Percentiles rank a stretch among this genome's conserved stretches.
These are phyloP conservation scores for Reticulascus tulasneorum DNA, from an alignment of 2,329 filamentous ascomycete species.

Conservation along the genomic window DNA sequence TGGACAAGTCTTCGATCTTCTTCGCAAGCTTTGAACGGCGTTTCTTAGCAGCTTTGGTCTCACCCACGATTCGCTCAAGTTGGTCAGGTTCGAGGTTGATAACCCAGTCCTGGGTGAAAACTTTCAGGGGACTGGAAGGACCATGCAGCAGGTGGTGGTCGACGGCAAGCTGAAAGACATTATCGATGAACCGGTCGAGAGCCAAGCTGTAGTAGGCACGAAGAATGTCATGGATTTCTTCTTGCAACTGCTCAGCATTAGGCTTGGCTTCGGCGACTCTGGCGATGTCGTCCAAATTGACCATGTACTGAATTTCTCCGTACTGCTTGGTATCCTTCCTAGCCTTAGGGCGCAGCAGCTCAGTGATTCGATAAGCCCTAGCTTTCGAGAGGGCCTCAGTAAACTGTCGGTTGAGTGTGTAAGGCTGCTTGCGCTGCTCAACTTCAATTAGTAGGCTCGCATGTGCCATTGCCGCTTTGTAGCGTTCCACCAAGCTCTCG, in stretches of 20 bases:
- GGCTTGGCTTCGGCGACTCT: conserved; percentile 9
- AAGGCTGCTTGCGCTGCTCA: too few relatives aligned
- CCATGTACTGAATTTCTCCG: conserved; percentile 6
- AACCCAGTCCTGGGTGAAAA: conserved; percentile 28
- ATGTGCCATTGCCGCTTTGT: conserved; percentile 44
- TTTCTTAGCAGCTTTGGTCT: conserved; percentile 1
- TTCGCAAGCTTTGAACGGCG: conserved; percentile 2
- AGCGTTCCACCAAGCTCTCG: conserved; percentile 40
- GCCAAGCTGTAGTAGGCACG: conserved; percentile 29
- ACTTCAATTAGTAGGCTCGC: conserved; percentile 47
- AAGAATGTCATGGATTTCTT: conserved; percentile 27
- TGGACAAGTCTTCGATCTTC: conserved; percentile 2
- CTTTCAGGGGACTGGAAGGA: conserved; percentile 18
- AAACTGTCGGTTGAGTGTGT: too few relatives aligned
- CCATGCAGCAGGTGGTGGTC: conserved; percentile 22
- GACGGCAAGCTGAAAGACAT: conserved; percentile 27
- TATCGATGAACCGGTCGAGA: conserved; percentile 28
- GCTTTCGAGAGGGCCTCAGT: too few relatives aligned
- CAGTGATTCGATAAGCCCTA: too few relatives aligned
- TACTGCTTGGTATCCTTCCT: too few relatives aligned
- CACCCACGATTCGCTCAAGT: conserved; percentile 12
- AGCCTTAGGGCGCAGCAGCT: too few relatives aligned
- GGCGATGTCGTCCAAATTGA: conserved; percentile 14
- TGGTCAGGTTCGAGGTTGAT: conserved; percentile 16
- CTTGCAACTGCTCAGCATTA: conserved; percentile 15